A percentile compares a stretch with the other conserved stretches of the same genome.
Conservation (phyloP, 2,329 filamentous ascomycete genomes). For the Colletotrichum magnum region DNA sequence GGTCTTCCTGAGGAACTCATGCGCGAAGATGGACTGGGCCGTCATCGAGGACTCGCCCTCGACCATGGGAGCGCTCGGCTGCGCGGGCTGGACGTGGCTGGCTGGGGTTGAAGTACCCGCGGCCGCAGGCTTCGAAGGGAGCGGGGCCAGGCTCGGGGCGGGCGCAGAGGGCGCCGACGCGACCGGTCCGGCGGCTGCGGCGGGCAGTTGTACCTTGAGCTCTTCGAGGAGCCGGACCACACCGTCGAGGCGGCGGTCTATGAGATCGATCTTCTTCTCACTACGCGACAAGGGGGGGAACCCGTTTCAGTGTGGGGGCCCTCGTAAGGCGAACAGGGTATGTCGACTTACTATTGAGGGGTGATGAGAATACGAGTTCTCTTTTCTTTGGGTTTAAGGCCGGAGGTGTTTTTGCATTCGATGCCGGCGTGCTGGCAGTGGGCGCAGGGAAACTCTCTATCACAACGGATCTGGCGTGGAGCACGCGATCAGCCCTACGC, state of each 20-base stretch:
- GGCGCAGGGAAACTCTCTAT: constrained; percentile 27
- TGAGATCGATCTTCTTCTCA: constrained; percentile 55
- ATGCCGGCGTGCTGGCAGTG: constrained; percentile 34
- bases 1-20: constrained; percentile 58
- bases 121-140: neutral
- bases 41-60: constrained; percentile 62
- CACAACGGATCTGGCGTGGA: constrained; percentile 25
- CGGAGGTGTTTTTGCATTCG: constrained; percentile 31
- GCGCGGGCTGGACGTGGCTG: constrained; percentile 39
- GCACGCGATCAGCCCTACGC: constrained; percentile 13
- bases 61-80: constrained; percentile 50
- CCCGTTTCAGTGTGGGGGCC: neutral
- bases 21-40: constrained; percentile 62
- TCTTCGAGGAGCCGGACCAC: constrained; percentile 52
- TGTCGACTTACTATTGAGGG: constrained; percentile 12
- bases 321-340: neutral
- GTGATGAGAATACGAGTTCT: constrained; percentile 33
- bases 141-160: neutral
- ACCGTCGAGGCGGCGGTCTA: constrained; percentile 53
- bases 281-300: constrained; percentile 40
- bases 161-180: constrained; percentile 11
- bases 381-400: constrained; percentile 32
- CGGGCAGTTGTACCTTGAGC: constrained; percentile 47
- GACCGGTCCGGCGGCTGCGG: neutral
- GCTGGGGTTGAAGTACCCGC: constrained; percentile 35